Base-by-base conservation (phyloP, 192 early-diverging fungal species). In the Podila horticola region DNA sequence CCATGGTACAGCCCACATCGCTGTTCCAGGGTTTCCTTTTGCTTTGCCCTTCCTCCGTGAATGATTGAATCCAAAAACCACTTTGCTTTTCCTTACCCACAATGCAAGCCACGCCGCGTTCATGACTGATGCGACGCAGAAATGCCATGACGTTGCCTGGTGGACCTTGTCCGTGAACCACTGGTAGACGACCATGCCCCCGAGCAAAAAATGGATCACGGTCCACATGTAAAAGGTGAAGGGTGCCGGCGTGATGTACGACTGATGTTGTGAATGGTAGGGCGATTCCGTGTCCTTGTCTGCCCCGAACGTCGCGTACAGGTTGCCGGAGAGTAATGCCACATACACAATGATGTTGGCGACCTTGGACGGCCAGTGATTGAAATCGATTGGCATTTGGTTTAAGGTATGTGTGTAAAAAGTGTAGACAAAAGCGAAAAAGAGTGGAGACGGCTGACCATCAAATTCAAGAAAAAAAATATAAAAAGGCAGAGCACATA, bases 201-300 rank as follows among this genome's bases (percentile, higher is more conserved):
- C 81, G 50, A 93, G 86, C 45, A 92, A 67, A 60, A 87, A 62
- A 81, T 93, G 89, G 60, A 92, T 88, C 67, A 91, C 36, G 22
- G 86, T 86, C 92, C 92, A 92, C 61, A 91, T 83, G 71, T 70
- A 84, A 36, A 87, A 88, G 3, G 89, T 86, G 71, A 84, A 93
- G 22, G 82, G 66, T 24, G 92, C 92, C 57, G 92, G 91, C 10
- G 90, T 92, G 51, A 93, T 84, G 71, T 90, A 93, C 15, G 92
- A 92, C 51, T 71, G 59, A 64, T 91, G 85, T 20, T 77, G 62
- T 24, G 58, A 62, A 50, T 69, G 75, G 59, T 83, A 79, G 2
- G 83, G 83, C 5, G 64, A 57, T 19, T 72, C 69, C 17, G 34
- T 26, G 30, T 58, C 62, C 22, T 58, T 28, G 70, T 73, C 77